Evolutionary conservation across 805 yeast genomes (phyloP), one percentile per base, ranked within the genome.

Genomic region (Komagataella pseudopastoris): DNA sequence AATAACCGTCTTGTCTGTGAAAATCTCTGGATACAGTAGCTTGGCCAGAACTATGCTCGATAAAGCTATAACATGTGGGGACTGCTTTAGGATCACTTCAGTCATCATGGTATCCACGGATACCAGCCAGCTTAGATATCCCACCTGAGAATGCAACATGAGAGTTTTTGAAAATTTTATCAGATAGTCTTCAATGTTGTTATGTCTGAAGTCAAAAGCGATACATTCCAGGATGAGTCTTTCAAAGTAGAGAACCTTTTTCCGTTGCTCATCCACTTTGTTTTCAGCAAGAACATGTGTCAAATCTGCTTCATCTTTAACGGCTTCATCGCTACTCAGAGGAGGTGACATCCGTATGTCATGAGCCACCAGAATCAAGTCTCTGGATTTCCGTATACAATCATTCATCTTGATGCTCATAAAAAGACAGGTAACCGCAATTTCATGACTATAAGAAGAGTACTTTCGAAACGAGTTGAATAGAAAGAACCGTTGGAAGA

Each of bases 361-460:
- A 59, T 74, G 70, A 39, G 76, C 76, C 14, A 74, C 78, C 3
- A 66, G 63, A 47, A 83, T 74, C 10, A 88, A 72, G 47, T 85
- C 87, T 50, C 78, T 71, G 14, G 84, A 63, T 57, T 85, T 85
- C 62, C 88, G 88, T 46, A 88, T 82, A 46, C 89, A 86, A 60
- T 89, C 96, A 60, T 87, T 95, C 56, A 81, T 80, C 63, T 89
- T 88, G 46, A 83, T 70, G 2, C 96, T 85, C 14, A 87, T 68
- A 52, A 85, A 76, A 6, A 89, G 62, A 51, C 88, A 76, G 7
- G 91, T 75, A 6, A 83, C 65, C 0, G 87, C 86, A n/a, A 86
- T 76, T 47, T 83, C 81, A 56, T 72, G 72, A 47, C 81, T 78
- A 51, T 55, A 49, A 30, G 50, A 57, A 23, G 75, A 71, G 18